phyloP scores from a whole-genome alignment of 1,139 yeast genomes.

The Nematodospora anomalae region DNA sequence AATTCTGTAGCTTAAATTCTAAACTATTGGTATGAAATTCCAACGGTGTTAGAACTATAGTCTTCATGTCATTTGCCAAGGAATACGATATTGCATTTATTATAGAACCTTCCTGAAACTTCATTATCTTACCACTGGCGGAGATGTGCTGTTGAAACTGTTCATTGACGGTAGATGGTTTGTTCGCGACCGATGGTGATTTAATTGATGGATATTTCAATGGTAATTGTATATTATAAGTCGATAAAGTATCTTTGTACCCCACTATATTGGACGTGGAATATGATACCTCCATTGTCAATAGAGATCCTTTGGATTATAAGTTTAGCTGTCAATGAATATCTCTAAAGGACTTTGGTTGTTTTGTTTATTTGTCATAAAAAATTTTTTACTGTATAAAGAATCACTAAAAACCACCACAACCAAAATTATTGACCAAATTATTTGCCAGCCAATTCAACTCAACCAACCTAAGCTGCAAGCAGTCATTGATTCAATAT shows the following conservation, averaged over 20 bases:
- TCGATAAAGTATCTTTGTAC: slow-evolving; percentile 24
- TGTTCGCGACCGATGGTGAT: neutral
- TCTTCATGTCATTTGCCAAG: slow-evolving; percentile 30
- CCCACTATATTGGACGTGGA: slow-evolving; percentile 28
- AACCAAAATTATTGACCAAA: neutral
- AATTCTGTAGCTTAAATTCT: slow-evolving; percentile 26
- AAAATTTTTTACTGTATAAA: neutral
- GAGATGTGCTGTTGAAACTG: slow-evolving; percentile 24
- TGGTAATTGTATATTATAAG: slow-evolving; percentile 28
- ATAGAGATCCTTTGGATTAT: neutral
- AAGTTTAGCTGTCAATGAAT: neutral
- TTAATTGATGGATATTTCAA: slow-evolving; percentile 27
- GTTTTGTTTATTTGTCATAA: neutral
- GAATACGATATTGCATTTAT: slow-evolving; percentile 29
- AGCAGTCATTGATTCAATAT: no score
- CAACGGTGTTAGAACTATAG: slow-evolving; percentile 34
- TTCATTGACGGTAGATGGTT: slow-evolving; percentile 20
- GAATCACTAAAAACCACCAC: neutral
- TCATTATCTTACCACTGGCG: slow-evolving; percentile 25
- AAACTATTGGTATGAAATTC: slow-evolving; percentile 23
- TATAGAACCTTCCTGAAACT: slow-evolving; percentile 20
- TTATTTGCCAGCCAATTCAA: no score
- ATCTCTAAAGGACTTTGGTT: no score
- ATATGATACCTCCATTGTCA: slow-evolving; percentile 13
- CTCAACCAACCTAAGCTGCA: no score